Evolutionary conservation across 257 asterid species (phyloP).

Genomic region (Plantago ovata): DNA sequence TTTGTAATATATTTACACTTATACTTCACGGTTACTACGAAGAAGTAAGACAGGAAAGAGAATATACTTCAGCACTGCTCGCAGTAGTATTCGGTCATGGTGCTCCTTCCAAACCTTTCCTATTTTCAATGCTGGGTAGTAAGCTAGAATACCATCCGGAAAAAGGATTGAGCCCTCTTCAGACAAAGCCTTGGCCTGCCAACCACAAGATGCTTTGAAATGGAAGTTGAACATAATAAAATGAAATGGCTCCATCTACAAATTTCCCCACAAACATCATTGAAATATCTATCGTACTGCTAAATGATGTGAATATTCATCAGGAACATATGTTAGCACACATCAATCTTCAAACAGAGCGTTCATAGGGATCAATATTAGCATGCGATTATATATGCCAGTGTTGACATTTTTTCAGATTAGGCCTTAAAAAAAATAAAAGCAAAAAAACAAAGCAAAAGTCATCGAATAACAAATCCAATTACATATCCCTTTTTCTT

Average conservation of each 20-base stretch:
- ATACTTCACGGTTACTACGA: conserved; percentile 13
- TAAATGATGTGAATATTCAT: neutral
- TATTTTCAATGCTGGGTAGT: conserved; percentile 79
- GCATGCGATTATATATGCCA: neutral
- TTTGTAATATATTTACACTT: conserved; percentile 9
- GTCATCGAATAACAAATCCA: too few species aligned
- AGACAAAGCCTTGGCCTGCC: conserved; percentile 60
- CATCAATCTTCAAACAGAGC: neutral
- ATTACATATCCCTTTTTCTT: too few species aligned
- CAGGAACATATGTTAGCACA: neutral
- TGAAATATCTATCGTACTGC: neutral
- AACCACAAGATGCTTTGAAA: conserved; percentile 22
- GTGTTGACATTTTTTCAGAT: neutral
- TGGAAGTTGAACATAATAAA: conserved; percentile 17
- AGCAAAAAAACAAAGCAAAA: too few species aligned
- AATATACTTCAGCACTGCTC: conserved; percentile 76
- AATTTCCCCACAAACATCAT: neutral
- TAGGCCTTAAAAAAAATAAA: too few species aligned
- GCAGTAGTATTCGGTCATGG: conserved; percentile 73
- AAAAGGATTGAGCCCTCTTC: conserved; percentile 53
- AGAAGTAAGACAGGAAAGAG: conserved; percentile 11
- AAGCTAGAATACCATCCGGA: conserved; percentile 56
- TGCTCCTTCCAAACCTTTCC: conserved; percentile 93
- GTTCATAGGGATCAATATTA: neutral
- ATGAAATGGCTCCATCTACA: neutral